These are phyloP conservation scores for Yamadazyma buinensis DNA, from an alignment of 1,139 yeast genomes.

Conservation along the genomic window DNA sequence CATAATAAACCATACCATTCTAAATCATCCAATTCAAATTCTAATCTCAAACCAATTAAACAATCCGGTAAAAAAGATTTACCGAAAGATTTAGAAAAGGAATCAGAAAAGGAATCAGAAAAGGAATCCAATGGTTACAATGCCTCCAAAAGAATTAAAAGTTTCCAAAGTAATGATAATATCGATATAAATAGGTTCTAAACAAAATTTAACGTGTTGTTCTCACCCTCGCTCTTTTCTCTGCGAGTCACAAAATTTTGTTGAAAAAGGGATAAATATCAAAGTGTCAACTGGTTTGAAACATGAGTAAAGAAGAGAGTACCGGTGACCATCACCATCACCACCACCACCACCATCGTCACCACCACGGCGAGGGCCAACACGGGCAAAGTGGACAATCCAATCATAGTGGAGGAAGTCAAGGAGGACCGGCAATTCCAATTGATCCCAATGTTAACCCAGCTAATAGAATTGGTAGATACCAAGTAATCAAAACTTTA, in stretches of 20 bases:
- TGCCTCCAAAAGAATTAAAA: constrained; percentile 5
- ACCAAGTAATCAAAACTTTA: constrained; percentile 88
- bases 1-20: constrained; percentile 6
- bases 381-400: neutral
- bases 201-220: neutral
- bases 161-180: neutral
- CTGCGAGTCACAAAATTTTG: no score
- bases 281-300: neutral
- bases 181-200: constrained; percentile 6
- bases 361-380: constrained; percentile 4
- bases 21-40: neutral
- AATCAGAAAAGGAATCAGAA: no score
- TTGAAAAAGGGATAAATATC: no score
- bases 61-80: neutral
- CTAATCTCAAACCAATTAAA: constrained; percentile 4
- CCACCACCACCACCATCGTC: constrained; percentile 8
- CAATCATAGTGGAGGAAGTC: neutral
- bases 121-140: neutral
- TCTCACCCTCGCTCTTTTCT: constrained; percentile 6
- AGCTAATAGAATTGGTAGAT: constrained; percentile 73
- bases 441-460: constrained; percentile 31
- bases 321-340: constrained; percentile 7
- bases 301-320: constrained; percentile 1
- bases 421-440: constrained; percentile 14
- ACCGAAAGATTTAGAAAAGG: no score